A percentile compares a stretch with the other conserved stretches of the same genome.
phyloP scores from a whole-genome alignment of 176 grass and related monocot genomes.

The Cenchrus purpureus region DNA sequence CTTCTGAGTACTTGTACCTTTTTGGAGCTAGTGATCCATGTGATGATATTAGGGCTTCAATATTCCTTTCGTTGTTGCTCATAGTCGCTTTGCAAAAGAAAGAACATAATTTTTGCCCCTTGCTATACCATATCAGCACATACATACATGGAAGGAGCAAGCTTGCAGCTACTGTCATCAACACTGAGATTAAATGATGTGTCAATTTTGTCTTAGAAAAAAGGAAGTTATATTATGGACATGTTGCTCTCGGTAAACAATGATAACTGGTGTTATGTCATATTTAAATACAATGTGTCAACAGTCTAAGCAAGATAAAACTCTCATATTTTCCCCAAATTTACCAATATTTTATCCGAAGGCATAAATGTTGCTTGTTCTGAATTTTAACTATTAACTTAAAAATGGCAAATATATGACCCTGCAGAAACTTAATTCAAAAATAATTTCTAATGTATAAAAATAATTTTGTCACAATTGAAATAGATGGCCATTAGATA shows the following conservation, averaged over 20 bases:
- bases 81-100: background rate
- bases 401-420: background rate
- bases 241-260: background rate
- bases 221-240: background rate
- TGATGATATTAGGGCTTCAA: conserved; percentile 22
- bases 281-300: background rate
- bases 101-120: background rate
- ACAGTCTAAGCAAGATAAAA: background rate
- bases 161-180: background rate
- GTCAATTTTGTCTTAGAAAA: background rate
- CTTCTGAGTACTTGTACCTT: conserved; percentile 57
- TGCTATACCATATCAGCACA: conserved; percentile 5
- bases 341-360: background rate
- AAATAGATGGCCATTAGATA: background rate
- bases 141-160: conserved; percentile 35
- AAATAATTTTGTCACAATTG: background rate
- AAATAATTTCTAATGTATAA: background rate
- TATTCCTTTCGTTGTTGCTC: conserved; percentile 8
- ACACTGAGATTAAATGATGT: background rate
- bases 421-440: background rate
- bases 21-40: conserved; percentile 59
- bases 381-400: background rate
- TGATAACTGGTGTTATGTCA: background rate
- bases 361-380: background rate
- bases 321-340: background rate